Conservation (phyloP, 2,329 filamentous ascomycete species). For the Chaetothyriales sp. region DNA sequence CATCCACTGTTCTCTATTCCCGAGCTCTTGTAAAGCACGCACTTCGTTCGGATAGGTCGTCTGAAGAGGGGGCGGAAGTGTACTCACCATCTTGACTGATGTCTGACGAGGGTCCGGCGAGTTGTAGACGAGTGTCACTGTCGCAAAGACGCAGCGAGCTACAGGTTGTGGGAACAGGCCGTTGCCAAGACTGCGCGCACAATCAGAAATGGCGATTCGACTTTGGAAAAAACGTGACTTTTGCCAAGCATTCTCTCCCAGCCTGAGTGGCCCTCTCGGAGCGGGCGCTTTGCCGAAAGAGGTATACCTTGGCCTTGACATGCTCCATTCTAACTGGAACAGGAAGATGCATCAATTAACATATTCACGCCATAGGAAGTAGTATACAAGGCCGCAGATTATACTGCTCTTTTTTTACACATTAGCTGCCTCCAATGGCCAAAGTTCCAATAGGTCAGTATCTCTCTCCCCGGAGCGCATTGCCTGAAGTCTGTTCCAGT, state of each 20-base stretch:
- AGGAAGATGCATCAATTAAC: neutral
- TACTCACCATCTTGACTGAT: slow-evolving; percentile 20
- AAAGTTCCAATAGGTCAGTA: slow-evolving; percentile 14
- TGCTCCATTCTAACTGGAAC: neutral
- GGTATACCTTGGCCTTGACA: neutral
- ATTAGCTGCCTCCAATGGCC: slow-evolving; percentile 15
- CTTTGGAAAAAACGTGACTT: neutral
- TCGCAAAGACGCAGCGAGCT: neutral
- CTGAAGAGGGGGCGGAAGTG: neutral
- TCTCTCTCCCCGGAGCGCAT: neutral
- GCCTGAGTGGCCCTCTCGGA: too few species aligned
- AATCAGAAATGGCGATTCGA: neutral
- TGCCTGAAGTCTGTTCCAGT: too few species aligned
- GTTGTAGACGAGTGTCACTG: slow-evolving; percentile 3
- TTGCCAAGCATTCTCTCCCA: neutral
- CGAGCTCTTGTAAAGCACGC: neutral
- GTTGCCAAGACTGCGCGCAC: neutral
- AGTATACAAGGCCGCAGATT: neutral
- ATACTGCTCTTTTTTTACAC: too few species aligned
- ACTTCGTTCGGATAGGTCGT: neutral
- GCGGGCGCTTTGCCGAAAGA: too few species aligned
- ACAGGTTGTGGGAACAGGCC: neutral
- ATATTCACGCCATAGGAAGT: too few species aligned
- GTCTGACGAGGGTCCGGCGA: slow-evolving; percentile 4
- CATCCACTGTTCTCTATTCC: neutral